A percentile compares a stretch with the other conserved stretches of the same genome.
Conservation (phyloP, 1,284 basidiomycete species). For the Singerocomus rubriflavus region DNA sequence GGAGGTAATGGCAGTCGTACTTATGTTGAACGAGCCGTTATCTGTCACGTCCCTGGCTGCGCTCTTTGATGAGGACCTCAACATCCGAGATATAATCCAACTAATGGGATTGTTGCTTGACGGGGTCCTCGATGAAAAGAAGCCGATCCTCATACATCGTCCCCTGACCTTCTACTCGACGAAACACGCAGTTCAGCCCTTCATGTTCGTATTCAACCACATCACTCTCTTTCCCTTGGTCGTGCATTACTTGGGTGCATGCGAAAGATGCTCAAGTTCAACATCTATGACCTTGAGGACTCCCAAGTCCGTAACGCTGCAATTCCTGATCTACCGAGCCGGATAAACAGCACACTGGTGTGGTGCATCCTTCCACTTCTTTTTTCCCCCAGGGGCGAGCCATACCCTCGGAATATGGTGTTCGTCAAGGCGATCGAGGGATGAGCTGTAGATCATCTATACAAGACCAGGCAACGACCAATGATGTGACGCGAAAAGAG, state of each 20-base stretch:
- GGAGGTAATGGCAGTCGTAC: not conserved
- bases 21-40: not conserved
- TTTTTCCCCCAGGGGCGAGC: too few relatives aligned
- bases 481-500: too few relatives aligned
- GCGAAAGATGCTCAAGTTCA: constrained; percentile 1
- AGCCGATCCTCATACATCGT: not conserved
- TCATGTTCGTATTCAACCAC: not conserved
- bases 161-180: not conserved
- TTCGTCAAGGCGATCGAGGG: too few relatives aligned
- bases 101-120: not conserved
- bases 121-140: not conserved
- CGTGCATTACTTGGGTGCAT: not conserved
- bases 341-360: too few relatives aligned
- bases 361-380: too few relatives aligned
- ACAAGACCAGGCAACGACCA: too few relatives aligned
- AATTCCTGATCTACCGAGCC: not conserved
- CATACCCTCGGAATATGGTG: too few relatives aligned
- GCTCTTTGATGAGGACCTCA: not conserved
- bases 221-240: not conserved
- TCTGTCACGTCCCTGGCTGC: not conserved
- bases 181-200: not conserved
- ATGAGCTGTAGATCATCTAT: too few relatives aligned
- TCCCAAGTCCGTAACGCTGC: not conserved
- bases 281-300: not conserved
- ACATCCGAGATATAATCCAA: not conserved